Conservation (phyloP, 1,139 yeast genomes). For the Pichia sp. region DNA sequence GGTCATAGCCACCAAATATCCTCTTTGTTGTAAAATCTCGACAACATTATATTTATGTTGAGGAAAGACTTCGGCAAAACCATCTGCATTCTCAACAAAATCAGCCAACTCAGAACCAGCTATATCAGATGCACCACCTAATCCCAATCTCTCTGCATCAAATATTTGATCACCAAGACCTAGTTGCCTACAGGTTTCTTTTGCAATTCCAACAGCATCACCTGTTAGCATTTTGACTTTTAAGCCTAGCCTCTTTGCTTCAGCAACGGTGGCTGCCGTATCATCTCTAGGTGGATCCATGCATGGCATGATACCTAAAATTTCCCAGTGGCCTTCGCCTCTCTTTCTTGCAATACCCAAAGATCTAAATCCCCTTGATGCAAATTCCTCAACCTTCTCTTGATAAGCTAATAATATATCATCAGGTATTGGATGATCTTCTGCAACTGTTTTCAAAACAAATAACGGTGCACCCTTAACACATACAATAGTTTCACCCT, state of each 20-base stretch:
- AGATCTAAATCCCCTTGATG: slow-evolving; percentile 83
- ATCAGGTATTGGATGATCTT: slow-evolving; percentile 94
- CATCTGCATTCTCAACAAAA: slow-evolving; percentile 90
- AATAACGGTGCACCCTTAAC: slow-evolving; percentile 97
- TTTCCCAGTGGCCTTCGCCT: slow-evolving; percentile 2
- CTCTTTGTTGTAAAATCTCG: slow-evolving; percentile 42
- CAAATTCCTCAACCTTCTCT: slow-evolving; percentile 95
- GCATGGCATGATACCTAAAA: slow-evolving; percentile 2
- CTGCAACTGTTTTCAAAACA: slow-evolving; percentile 92
- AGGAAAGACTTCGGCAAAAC: slow-evolving; percentile 49
- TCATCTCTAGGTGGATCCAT: slow-evolving; percentile 5
- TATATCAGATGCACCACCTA: slow-evolving; percentile 94
- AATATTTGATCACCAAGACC: slow-evolving; percentile 95
- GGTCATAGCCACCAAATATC: slow-evolving; percentile 89
- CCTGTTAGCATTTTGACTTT: slow-evolving; percentile 61
- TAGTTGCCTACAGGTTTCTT: slow-evolving; percentile 32
- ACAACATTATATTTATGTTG: slow-evolving; percentile 46
- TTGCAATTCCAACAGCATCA: slow-evolving; percentile 3
- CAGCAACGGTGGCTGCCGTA: not conserved
- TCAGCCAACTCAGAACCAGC: slow-evolving; percentile 95
- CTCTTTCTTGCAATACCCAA: slow-evolving; percentile 23
- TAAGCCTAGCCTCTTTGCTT: slow-evolving; percentile 7
- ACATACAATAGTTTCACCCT: slow-evolving; percentile 93
- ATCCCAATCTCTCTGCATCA: slow-evolving; percentile 89
- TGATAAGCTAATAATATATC: slow-evolving; percentile 92